Conservation (phyloP, 495 filamentous ascomycete genomes). For the Polyplosphaeria fusca region DNA sequence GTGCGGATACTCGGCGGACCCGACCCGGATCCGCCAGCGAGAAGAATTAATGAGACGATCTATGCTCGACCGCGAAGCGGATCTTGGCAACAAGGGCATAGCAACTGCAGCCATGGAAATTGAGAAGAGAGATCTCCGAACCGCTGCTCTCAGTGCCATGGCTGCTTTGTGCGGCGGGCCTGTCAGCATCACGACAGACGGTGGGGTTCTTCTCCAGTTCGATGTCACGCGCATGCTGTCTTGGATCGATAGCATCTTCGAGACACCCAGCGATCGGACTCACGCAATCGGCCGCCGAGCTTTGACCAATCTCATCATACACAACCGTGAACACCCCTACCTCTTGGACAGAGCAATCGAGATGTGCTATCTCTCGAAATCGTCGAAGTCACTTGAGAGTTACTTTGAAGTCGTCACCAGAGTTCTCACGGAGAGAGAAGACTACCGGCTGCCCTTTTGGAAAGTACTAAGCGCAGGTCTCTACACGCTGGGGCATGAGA, state of each 20-base stretch:
- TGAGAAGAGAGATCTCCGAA: conserved; percentile 86
- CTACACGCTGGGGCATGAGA: conserved; percentile 86
- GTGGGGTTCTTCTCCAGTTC: conserved; percentile 77
- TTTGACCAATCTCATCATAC: conserved; percentile 82
- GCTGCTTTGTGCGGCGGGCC: conserved; percentile 88
- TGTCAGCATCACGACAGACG: conserved; percentile 81
- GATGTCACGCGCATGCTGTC: conserved; percentile 86
- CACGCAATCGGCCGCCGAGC: conserved; percentile 89
- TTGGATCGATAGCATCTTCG: conserved; percentile 95
- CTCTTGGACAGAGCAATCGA: conserved; percentile 83
- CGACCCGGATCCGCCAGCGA: conserved; percentile 70
- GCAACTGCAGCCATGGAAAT: conserved; percentile 90
- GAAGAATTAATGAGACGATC: conserved; percentile 87
- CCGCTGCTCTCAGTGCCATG: conserved; percentile 92
- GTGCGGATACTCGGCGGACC: conserved; percentile 96
- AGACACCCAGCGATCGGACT: conserved; percentile 78
- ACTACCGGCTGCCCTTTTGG: conserved; percentile 85
- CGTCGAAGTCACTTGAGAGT: conserved; percentile 81
- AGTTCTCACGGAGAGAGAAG: conserved; percentile 73
- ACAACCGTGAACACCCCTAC: conserved; percentile 81
- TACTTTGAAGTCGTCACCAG: conserved; percentile 92
- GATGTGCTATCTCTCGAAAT: conserved; percentile 76
- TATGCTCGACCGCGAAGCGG: conserved; percentile 62
- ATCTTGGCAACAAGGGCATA: conserved; percentile 66
- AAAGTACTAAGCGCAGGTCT: conserved; percentile 81